phyloP scores from a whole-genome alignment of 2,329 filamentous ascomycete genomes.

The Trichoderma asperellum region DNA sequence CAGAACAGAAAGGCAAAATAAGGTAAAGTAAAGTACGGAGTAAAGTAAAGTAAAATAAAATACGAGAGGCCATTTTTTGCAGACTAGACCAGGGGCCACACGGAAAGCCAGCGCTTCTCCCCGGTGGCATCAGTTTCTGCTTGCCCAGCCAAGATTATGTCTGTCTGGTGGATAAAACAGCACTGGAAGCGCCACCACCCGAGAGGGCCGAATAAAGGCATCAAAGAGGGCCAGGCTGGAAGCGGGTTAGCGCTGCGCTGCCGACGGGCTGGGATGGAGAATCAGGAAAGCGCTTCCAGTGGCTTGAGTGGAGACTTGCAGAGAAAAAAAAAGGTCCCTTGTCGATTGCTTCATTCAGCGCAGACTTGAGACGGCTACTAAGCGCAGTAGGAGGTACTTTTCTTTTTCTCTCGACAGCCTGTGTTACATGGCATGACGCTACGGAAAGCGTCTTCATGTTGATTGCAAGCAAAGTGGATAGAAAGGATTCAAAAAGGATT shows the following conservation, averaged over 20 bases:
- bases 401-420: neutral
- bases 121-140: neutral
- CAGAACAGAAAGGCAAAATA: neutral
- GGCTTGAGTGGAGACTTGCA: neutral
- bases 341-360: neutral
- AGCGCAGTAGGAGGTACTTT: neutral
- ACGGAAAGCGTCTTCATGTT: neutral
- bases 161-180: neutral
- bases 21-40: neutral
- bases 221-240: neutral
- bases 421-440: neutral
- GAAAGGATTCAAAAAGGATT: neutral
- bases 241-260: neutral
- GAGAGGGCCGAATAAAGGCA: neutral
- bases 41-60: neutral
- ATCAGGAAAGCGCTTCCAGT: slow-evolving; percentile 15
- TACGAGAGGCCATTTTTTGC: neutral
- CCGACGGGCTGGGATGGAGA: neutral
- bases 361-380: slow-evolving; percentile 3
- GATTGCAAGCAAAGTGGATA: neutral
- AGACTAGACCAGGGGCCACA: neutral
- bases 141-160: neutral
- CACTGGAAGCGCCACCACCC: neutral
- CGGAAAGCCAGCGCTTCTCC: neutral
- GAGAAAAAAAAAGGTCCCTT: slow-evolving; percentile 1